Percentiles rank a stretch among this genome's conserved stretches.
phyloP scores from a whole-genome alignment of 129 eudicot genomes.

The Flaveria bidentis region DNA sequence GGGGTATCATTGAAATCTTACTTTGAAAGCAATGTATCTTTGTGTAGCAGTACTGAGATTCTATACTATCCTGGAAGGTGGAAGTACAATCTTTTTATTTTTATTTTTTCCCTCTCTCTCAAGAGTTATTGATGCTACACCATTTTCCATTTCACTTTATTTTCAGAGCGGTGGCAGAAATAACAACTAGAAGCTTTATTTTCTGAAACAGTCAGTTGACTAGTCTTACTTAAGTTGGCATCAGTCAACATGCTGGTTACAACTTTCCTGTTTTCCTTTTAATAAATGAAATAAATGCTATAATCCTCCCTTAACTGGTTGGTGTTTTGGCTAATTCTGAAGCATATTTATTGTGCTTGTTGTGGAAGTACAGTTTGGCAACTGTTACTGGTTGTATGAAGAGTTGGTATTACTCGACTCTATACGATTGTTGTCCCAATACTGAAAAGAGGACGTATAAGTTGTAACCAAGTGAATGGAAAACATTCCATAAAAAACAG shows the following conservation, averaged over 20 bases:
- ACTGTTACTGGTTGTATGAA: background rate
- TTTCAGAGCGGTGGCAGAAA: too few species aligned
- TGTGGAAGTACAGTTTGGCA: background rate
- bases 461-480: slow-evolving; percentile 5
- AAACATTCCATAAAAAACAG: background rate
- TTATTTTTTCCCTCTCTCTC: too few species aligned
- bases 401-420: background rate
- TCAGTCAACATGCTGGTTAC: background rate
- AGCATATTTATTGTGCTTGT: background rate
- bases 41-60: background rate
- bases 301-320: background rate
- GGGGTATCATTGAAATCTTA: background rate
- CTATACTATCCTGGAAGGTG: slow-evolving; percentile 6
- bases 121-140: background rate
- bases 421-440: background rate
- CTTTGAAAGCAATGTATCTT: slow-evolving; percentile 1
- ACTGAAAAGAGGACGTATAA: background rate
- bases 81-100: background rate
- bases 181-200: too few species aligned
- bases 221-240: background rate
- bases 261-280: too few species aligned
- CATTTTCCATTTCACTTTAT: background rate
- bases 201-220: too few species aligned
- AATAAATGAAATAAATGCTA: too few species aligned
- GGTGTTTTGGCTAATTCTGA: too few species aligned